Evolutionary conservation across 176 grass and related monocot species (phyloP), one percentile per base, ranked within the genome.

Genomic region (Ananas comosus): DNA sequence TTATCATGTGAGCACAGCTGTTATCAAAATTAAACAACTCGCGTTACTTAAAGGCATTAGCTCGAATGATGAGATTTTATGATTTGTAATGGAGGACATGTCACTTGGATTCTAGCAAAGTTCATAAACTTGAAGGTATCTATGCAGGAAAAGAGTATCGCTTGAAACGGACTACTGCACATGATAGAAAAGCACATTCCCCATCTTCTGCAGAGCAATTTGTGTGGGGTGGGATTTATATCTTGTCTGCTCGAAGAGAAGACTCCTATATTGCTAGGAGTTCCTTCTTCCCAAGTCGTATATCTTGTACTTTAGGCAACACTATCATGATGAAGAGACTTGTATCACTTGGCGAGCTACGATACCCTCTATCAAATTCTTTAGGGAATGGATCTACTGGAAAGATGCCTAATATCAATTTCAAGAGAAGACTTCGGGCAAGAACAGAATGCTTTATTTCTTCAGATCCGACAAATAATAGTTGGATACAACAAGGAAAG

Each of bases 401-500:
- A 13, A 68, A 56, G 51, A 49, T 73, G 14, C 57, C 67, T 66
- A 66, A 11, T 59, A 73, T 79, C n/a, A 69, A 59, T 76, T 42
- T 67, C 13, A 86, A 76, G 70, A 79, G 58, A 72, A 87, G 77
- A 59, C 3, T 72, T 50, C 50, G 70, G 1, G 69, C 58, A 0
- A 87, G 75, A 79, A 69, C 77, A 12, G 75, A 86, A 18, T 86
- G 88, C 68, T 87, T 84, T 73, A 1, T 88, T 9, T 76, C 82
- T 61, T 83, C 82, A 4, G 68, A 83, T 47, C 69, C 70, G 1
- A 50, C 75, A 68, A 91, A 51, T 54, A 84, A 4, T 72, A 76
- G 79, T 72, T 82, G 76, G 79, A 52, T 87, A 17, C 87, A 71
- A 50, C 76, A 72, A 2, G 91, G 80, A 67, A 96, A 87, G 25